Percentiles rank a stretch among this genome's conserved stretches.
These are phyloP conservation scores for Vaccinium vitisidaea DNA, from an alignment of 148 eudicot genomes.

Conservation along the genomic window DNA sequence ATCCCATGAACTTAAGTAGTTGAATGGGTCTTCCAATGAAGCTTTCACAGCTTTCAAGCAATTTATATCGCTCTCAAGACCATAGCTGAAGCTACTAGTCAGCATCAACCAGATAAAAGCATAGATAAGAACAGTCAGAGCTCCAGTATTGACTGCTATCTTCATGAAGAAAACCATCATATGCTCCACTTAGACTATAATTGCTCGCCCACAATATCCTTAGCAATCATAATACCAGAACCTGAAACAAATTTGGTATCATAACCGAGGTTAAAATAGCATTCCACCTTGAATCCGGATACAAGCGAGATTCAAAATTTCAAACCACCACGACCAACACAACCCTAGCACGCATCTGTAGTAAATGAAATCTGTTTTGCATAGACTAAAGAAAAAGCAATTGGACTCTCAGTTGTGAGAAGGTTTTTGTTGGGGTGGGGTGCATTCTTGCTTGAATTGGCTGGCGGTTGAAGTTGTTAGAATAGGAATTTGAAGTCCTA, in stretches of 20 bases:
- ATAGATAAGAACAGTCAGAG: conserved; percentile 7
- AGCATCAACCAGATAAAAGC: conserved; percentile 23
- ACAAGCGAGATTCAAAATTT: not conserved
- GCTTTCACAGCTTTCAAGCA: conserved; percentile 52
- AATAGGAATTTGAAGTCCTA: not conserved
- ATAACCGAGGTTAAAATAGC: not conserved
- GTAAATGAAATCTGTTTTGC: not conserved
- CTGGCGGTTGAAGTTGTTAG: not conserved
- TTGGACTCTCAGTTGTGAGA: not conserved
- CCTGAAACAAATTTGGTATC: conserved; percentile 1
- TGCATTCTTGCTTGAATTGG: not conserved
- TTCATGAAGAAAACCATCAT: conserved; percentile 9
- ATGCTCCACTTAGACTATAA: not conserved
- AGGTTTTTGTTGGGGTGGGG: not conserved
- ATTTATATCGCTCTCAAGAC: conserved; percentile 30
- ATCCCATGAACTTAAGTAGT: conserved; percentile 45
- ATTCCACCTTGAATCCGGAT: not conserved
- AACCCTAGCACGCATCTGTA: not conserved
- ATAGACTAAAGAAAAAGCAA: not conserved
- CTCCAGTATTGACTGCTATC: conserved; percentile 16
- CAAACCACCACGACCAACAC: not conserved
- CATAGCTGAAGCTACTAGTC: conserved; percentile 20
- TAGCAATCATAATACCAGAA: not conserved
- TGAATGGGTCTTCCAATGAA: conserved; percentile 43
- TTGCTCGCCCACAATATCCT: not conserved